Conservation (phyloP, 352 stramenopile genomes). For the Globisporangium emineosum region DNA sequence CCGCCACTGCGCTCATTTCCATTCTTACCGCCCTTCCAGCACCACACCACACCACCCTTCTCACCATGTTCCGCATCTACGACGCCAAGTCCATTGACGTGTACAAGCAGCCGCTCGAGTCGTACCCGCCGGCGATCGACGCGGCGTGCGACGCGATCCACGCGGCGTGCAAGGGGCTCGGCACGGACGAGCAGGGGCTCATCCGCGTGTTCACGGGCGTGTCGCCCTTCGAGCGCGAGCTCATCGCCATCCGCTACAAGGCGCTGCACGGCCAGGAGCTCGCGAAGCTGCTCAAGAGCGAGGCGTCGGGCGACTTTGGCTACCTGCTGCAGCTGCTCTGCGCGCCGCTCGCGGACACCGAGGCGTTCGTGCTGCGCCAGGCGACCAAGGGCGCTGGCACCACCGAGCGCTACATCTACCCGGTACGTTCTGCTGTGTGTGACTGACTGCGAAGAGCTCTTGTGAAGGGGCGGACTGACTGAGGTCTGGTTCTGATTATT, state of each 20-base stretch:
- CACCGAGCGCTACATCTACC: constrained; percentile 66
- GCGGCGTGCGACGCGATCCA: constrained; percentile 50
- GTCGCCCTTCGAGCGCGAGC: constrained; percentile 45
- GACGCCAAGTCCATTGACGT: constrained; percentile 20
- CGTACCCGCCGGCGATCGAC: constrained; percentile 48
- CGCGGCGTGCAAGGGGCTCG: constrained; percentile 61
- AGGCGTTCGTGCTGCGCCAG: constrained; percentile 65
- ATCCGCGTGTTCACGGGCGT: constrained; percentile 44
- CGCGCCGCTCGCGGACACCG: constrained; percentile 57
- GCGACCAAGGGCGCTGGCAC: constrained; percentile 47
- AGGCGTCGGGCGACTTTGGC: constrained; percentile 67
- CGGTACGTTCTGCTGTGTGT: constrained; percentile 28
- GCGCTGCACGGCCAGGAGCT: constrained; percentile 57
- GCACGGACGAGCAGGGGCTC: constrained; percentile 65
- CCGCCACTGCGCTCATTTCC: too few species aligned
- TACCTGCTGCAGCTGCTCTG: constrained; percentile 62
- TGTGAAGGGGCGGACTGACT: too few species aligned
- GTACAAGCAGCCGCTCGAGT: constrained; percentile 14
- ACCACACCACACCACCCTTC: not conserved
- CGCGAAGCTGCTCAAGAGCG: constrained; percentile 56
- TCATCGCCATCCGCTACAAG: constrained; percentile 70
- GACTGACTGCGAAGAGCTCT: too few species aligned
- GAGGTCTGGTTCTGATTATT: too few species aligned
- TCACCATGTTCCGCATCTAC: constrained; percentile 35
- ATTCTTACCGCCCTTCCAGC: not conserved